Evolutionary conservation across 805 yeast species (phyloP).

Genomic region (Schwanniomyces polymorphus): DNA sequence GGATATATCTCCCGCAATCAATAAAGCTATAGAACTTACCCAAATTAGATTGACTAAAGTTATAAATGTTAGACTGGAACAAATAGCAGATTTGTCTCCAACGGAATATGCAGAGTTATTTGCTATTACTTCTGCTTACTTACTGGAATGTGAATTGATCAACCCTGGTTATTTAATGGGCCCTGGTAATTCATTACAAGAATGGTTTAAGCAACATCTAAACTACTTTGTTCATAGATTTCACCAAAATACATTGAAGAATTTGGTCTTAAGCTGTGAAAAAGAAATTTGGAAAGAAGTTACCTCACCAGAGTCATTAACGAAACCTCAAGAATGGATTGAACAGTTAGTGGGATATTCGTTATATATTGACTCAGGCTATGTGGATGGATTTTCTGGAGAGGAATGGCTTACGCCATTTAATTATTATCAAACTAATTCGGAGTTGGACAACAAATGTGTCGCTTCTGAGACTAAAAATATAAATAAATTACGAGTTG

Average conservation of each 20-base stretch:
- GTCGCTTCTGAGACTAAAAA: background rate
- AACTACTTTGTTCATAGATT: constrained; percentile 56
- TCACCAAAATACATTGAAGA: constrained; percentile 51
- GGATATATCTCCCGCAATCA: constrained; percentile 66
- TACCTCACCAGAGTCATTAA: constrained; percentile 44
- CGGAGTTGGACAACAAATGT: background rate
- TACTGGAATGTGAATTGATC: constrained; percentile 80
- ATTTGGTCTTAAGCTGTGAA: constrained; percentile 52
- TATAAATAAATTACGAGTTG: constrained; percentile 8
- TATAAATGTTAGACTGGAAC: constrained; percentile 72
- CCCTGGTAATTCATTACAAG: constrained; percentile 53
- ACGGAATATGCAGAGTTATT: constrained; percentile 68
- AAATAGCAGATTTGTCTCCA: constrained; percentile 56
- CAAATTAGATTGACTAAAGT: constrained; percentile 79
- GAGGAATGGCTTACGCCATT: constrained; percentile 26
- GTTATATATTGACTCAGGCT: constrained; percentile 18
- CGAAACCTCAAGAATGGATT: constrained; percentile 19
- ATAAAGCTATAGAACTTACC: constrained; percentile 65
- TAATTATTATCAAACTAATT: constrained; percentile 17
- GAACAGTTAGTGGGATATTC: constrained; percentile 25
- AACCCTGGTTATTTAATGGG: constrained; percentile 66
- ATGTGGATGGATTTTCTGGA: constrained; percentile 22
- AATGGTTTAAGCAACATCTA: constrained; percentile 65
- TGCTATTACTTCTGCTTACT: constrained; percentile 64
- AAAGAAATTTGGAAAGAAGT: constrained; percentile 80